Conservation (phyloP, 2,329 filamentous ascomycete genomes). For the Aspergillus aculeatus region DNA sequence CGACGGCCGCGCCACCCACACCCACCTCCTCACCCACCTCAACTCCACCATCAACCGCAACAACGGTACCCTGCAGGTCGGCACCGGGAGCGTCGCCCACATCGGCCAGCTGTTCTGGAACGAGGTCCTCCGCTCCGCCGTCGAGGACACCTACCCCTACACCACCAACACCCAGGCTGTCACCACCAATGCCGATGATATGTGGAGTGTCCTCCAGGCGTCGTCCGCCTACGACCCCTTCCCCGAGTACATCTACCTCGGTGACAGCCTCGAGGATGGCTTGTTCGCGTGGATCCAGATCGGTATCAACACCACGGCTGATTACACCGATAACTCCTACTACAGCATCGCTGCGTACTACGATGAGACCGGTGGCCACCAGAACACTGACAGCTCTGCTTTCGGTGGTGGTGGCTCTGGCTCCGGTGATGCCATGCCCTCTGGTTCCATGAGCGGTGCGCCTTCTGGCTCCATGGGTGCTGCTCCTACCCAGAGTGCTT, state of each 20-base stretch:
- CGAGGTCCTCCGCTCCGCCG: conserved; percentile 44
- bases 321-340: conserved; percentile 26
- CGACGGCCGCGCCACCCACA: conserved; percentile 48
- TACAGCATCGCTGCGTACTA: conserved; percentile 26
- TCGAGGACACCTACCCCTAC: conserved; percentile 45
- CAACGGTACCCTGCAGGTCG: conserved; percentile 45
- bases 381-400: conserved; percentile 18
- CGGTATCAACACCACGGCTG: conserved; percentile 45
- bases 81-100: conserved; percentile 45
- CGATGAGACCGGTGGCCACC: conserved; percentile 23
- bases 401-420: conserved; percentile 14
- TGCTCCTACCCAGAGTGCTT: not conserved
- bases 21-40: conserved; percentile 50
- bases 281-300: conserved; percentile 52
- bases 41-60: conserved; percentile 40
- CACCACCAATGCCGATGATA: conserved; percentile 47
- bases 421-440: conserved; percentile 11
- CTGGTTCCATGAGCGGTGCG: not conserved
- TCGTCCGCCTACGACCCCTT: conserved; percentile 52
- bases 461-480: not conserved
- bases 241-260: conserved; percentile 55
- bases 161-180: conserved; percentile 29
- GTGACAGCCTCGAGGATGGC: conserved; percentile 48
- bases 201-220: conserved; percentile 42
- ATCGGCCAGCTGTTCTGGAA: conserved; percentile 54